phyloP scores from a whole-genome alignment of 805 yeast genomes.

The Saccharomycopsis sp. region DNA sequence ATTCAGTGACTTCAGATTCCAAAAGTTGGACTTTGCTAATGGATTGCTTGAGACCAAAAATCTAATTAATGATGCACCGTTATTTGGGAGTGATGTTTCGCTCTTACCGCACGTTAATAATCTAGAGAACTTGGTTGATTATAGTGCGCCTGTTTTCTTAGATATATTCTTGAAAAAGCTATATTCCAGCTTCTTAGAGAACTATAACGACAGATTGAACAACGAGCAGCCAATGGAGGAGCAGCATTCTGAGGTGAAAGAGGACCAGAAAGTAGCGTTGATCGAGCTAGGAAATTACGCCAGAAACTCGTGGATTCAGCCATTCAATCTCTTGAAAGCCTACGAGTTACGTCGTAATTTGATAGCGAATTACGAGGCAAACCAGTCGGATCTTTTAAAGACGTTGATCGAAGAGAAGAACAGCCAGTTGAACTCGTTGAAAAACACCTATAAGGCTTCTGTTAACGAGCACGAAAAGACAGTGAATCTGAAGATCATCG shows the following conservation, averaged over 20 bases:
- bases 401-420: conserved; percentile 4
- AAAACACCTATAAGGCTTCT: background rate
- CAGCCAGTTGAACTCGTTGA: conserved; percentile 11
- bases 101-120: conserved; percentile 13
- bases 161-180: conserved; percentile 11
- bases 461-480: background rate
- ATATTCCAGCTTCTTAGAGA: conserved; percentile 8
- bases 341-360: conserved; percentile 11
- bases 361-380: conserved; percentile 8
- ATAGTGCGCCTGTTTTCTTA: conserved; percentile 16
- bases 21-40: conserved; percentile 9
- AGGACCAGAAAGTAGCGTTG: background rate
- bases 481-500: conserved; percentile 3
- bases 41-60: background rate
- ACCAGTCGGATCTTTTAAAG: conserved; percentile 4
- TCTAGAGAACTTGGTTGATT: background rate
- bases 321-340: conserved; percentile 19
- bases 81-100: conserved; percentile 21
- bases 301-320: conserved; percentile 17
- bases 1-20: conserved; percentile 12
- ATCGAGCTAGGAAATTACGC: conserved; percentile 16
- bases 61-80: conserved; percentile 5
- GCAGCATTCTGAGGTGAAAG: background rate
- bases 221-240: conserved; percentile 1
- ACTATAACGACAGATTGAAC: conserved; percentile 13